Evolutionary conservation across 2,329 filamentous ascomycete species (phyloP).

Genomic region (Aspergillus clavatus): DNA sequence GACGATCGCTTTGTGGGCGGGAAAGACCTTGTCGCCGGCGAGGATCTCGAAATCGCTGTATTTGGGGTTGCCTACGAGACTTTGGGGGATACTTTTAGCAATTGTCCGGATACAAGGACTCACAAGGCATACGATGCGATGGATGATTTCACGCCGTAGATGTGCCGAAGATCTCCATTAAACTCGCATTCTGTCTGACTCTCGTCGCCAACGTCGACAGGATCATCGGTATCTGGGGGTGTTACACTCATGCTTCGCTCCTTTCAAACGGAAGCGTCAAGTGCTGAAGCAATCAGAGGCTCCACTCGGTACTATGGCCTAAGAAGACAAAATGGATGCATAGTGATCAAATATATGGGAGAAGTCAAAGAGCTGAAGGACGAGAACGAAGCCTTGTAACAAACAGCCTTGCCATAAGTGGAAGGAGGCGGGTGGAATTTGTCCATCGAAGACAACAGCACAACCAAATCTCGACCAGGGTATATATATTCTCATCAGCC

Average conservation of each 20-base stretch:
- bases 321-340: neutral
- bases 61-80: neutral
- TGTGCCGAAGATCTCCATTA: neutral
- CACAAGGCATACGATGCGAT: neutral
- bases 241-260: neutral
- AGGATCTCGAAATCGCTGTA: neutral
- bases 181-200: neutral
- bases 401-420: neutral
- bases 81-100: neutral
- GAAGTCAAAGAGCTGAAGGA: neutral
- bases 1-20: neutral
- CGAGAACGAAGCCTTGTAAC: neutral
- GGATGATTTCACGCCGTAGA: neutral
- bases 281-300: too few relatives aligned
- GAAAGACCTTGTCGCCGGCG: neutral
- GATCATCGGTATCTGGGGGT: neutral
- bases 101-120: neutral
- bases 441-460: neutral
- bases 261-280: neutral
- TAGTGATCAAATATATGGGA: neutral
- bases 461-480: neutral
- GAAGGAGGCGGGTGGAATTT: neutral
- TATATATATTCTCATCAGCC: slow-evolving; percentile 10
- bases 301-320: too few relatives aligned
- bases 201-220: neutral